These are phyloP conservation scores for Teratosphaeria zuluensis DNA, from an alignment of 2,329 filamentous ascomycete species.

Conservation along the genomic window DNA sequence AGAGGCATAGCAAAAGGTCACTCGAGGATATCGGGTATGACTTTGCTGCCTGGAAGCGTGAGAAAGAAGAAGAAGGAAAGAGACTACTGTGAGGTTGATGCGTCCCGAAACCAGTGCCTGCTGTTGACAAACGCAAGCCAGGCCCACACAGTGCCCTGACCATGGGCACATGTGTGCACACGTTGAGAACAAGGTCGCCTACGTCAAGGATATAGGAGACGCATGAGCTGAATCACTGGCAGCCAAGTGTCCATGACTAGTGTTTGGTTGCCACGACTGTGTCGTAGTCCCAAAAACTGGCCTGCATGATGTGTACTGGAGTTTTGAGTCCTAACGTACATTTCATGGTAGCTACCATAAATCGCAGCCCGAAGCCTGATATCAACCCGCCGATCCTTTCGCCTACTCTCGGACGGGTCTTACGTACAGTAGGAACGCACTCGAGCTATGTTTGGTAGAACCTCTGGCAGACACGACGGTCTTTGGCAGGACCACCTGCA, in stretches of 20 bases:
- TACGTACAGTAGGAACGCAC: background rate
- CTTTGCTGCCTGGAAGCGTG: conserved; percentile 23
- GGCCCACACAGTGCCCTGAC: background rate
- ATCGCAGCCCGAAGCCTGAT: background rate
- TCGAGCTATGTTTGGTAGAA: background rate
- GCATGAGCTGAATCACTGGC: no score
- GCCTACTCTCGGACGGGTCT: background rate
- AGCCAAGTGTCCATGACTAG: background rate
- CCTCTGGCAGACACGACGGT: background rate
- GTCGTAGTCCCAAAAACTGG: background rate
- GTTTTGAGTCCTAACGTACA: background rate
- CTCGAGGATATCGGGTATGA: conserved; percentile 59
- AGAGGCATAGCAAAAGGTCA: conserved; percentile 46
- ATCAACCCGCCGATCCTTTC: background rate
- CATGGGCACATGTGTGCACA: background rate
- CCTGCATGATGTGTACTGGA: background rate
- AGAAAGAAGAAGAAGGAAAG: conserved; percentile 7
- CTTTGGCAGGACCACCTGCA: background rate
- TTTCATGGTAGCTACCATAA: background rate
- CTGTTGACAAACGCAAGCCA: background rate
- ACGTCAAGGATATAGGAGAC: background rate
- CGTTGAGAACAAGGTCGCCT: background rate
- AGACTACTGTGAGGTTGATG: conserved; percentile 6
- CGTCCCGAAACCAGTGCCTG: background rate
- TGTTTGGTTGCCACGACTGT: background rate